Evolutionary conservation across 2,329 filamentous ascomycete species (phyloP).

Genomic region (Colletotrichum sp.): DNA sequence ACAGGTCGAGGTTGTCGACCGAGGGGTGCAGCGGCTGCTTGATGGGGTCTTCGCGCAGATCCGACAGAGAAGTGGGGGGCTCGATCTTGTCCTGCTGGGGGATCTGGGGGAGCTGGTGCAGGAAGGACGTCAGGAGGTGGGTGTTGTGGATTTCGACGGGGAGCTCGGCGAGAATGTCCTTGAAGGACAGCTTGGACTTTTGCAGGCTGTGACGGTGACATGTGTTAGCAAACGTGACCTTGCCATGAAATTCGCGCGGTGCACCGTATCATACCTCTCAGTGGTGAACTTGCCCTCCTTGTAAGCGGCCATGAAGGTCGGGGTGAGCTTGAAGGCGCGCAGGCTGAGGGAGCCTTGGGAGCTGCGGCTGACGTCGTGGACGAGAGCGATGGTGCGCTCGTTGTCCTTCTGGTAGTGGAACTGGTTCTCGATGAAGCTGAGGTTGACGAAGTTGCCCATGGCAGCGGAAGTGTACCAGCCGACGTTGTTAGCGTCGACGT

Average conservation of each 20-base stretch:
- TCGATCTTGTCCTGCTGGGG: slow-evolving; percentile 70
- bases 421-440: slow-evolving; percentile 97
- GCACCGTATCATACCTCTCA: slow-evolving; percentile 68
- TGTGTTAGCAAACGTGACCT: slow-evolving; percentile 12
- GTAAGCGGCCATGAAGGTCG: slow-evolving; percentile 85
- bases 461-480: slow-evolving; percentile 99
- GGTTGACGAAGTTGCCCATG: slow-evolving; percentile 98
- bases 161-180: slow-evolving; percentile 90
- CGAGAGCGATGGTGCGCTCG: slow-evolving; percentile 83
- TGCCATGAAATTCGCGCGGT: background rate
- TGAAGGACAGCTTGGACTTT: slow-evolving; percentile 92
- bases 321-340: slow-evolving; percentile 89
- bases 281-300: slow-evolving; percentile 98
- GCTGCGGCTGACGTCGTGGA: slow-evolving; percentile 95
- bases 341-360: slow-evolving; percentile 90
- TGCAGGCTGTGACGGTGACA: slow-evolving; percentile 70
- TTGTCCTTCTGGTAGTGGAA: slow-evolving; percentile 97
- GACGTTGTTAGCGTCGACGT: slow-evolving; percentile 96
- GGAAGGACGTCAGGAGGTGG: slow-evolving; percentile 91
- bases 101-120: slow-evolving; percentile 84
- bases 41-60: slow-evolving; percentile 70
- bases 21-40: slow-evolving; percentile 79
- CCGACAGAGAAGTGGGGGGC: slow-evolving; percentile 78
- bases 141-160: slow-evolving; percentile 95
- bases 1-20: slow-evolving; percentile 86